Base-by-base conservation (phyloP, 2,329 filamentous ascomycete genomes). In the Xylariales sp. region DNA sequence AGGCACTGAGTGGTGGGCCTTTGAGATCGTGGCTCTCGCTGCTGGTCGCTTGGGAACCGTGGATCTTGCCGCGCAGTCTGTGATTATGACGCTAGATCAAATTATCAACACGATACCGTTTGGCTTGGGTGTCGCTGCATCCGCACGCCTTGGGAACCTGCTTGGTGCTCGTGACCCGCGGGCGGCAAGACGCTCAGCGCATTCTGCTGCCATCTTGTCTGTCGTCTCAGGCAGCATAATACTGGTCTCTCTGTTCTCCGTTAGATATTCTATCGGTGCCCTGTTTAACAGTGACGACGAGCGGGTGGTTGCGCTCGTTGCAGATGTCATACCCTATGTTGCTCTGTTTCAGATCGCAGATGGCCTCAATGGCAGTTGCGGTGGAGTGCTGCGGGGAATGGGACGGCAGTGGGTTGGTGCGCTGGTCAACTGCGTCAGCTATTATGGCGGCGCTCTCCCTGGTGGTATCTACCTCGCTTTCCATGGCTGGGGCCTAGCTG, bases 1-100 rank as follows among this genome's bases (percentile, higher is more conserved):
- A 5, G 89, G 87, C 4, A 93, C 88, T 0, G 89, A 95, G 61
- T 95, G 88, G 88, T 94, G 88, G 88, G 89, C 88, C 0, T 95
- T 95, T 51, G 88, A 94, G 61, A 91, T 94, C 47, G 87, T 94
- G 2, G 87, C 88, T 1, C 74, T 94, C 1, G 86, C 85, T 2
- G 88, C 88, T 5, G 88, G 88, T 1, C 76, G 82, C 24, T 74
- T 95, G 0, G 89, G 89, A 4, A 90, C 85, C 0, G 76, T 89
- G 23, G 75, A 87, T 0, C 70, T 95, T 1, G 88, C 88, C 1
- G 85, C 88, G 0, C 88, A 95, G 60, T 85, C 80, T 33, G 86
- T 94, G 16, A 89, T 95, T 56, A 94, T 94, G 88, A 94, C 88
- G 0, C 80, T 85, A 0, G 88, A 94, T 56, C 86, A 91, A 55